A percentile compares a stretch with the other conserved stretches of the same genome.
Evolutionary conservation across 208 protist genomes (phyloP).

Genomic region (Acanthamoeba sp.): DNA sequence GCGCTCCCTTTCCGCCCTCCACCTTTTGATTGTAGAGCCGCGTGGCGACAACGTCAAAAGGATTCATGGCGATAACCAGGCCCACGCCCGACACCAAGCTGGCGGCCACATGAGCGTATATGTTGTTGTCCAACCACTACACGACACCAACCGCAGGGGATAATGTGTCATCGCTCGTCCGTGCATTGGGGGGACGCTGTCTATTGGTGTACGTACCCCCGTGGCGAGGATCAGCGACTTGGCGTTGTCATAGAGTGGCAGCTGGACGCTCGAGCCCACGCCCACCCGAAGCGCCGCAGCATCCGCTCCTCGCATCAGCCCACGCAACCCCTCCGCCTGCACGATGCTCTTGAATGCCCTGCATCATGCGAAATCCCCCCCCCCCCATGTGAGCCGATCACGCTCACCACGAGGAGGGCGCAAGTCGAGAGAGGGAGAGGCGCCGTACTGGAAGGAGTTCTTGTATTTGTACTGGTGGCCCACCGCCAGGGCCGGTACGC

Average conservation of each 20-base stretch:
- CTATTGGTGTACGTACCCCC: too few relatives aligned
- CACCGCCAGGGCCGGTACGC: constrained; percentile 19
- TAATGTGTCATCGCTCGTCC: too few relatives aligned
- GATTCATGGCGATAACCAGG: constrained; percentile 79
- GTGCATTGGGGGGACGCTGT: too few relatives aligned
- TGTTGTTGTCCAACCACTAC: constrained; percentile 61
- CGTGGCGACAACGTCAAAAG: constrained; percentile 82
- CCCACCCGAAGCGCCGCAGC: constrained; percentile 70
- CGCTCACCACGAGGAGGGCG: neutral
- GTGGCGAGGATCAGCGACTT: constrained; percentile 65
- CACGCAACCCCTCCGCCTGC: constrained; percentile 3
- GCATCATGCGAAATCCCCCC: too few relatives aligned
- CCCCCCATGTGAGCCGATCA: neutral
- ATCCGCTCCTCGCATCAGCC: constrained; percentile 44
- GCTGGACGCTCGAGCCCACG: constrained; percentile 79
- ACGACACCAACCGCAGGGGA: neutral
- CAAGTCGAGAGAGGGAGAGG: neutral
- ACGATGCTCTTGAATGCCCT: constrained; percentile 39
- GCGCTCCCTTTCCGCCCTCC: constrained; percentile 17
- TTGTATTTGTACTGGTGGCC: constrained; percentile 76
- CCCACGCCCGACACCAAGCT: constrained; percentile 69
- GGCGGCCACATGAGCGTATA: constrained; percentile 62
- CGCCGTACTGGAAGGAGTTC: constrained; percentile 22
- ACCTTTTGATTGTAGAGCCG: constrained; percentile 83
- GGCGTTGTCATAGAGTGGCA: constrained; percentile 77